Base-by-base conservation (phyloP, 2,329 filamentous ascomycete genomes). In the Hypoxylon sp. region DNA sequence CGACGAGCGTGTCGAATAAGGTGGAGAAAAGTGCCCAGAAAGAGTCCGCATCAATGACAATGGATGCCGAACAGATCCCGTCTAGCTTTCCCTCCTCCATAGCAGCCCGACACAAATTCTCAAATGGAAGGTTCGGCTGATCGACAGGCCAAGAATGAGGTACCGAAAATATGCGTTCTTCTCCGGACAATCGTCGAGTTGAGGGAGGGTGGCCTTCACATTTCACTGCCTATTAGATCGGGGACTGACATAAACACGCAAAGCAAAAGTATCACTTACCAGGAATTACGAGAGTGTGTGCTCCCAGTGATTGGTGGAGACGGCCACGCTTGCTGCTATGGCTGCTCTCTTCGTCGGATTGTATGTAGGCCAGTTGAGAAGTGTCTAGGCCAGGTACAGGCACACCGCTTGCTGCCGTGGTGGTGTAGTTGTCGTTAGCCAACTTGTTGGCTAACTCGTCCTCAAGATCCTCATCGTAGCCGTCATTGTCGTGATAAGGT, bases 61-160 rank as follows among this genome's bases (percentile, higher is more conserved):
- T 49, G 26, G 53, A 48, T 1, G 59, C 44, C 17, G 24, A 19
- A 5, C 37, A 19, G n/a, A 62, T 48, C 3, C 10, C 2, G 8
- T 24, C 22, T 15, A 52, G 30, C 6, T 54, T 46, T 7, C n/a
- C 20, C 1, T 6, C n/a, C 13, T 48, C 24, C 2, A 34, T 10
- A 6, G 59, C 59, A 5, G 28, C 48, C 15, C 59, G 48, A 17
- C 54, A 57, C 10, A 57, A 34, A 15, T 53, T 19, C n/a, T 62
- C 59, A 11, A 44, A 62, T 5, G 32, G 30, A 13, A 49, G 22
- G 6, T 6, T 11, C 7, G 43, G 49, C 6, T 6, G 7, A 3
- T 51, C 41, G 32, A 10, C 32, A n/a, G 24, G 24, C 24, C 17
- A 20, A 15, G 17, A 6, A 22, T 15, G 39, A 22, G 13, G 10